Base-by-base conservation (phyloP, 140 eudicot genomes). In the Anethum foeniculum region DNA sequence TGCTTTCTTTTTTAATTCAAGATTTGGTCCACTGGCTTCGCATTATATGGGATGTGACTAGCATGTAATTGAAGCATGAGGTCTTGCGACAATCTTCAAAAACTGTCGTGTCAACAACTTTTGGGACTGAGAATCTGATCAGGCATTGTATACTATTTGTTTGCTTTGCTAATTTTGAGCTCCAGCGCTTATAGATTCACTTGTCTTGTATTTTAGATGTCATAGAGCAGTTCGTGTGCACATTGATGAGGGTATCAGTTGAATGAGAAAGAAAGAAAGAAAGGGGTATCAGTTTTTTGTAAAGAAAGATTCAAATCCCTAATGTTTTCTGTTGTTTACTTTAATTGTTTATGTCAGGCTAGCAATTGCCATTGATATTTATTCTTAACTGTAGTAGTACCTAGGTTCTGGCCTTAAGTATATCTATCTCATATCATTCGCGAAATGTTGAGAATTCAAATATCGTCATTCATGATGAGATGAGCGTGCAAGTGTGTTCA, bases 101-200 rank as follows among this genome's bases (percentile, higher is more conserved):
- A 58, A n/a, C 32, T 46, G 4, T 79, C 81, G 56, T 7, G 7
- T 25, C 67, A 79, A 3, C 46, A 64, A 43, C 71, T 19, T 43
- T 44, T 46, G 65, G 43, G 76, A 65, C 34, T 79, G 76, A 75
- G 18, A 28, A 62, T 78, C 13, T 60, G 27, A 60, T 14, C 49
- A 43, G 76, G 30, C 47, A 64, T 44, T 67, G 76, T 79, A 43
- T 30, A 79, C 18, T 34, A 36, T 10, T 38, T 7, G 1, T 27
- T 47, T 15, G 14, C 18, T n/a, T 49, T 16, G 25, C 62, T 39
- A n/a, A n/a, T 49, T 39, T 79, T n/a, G 81, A 38, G 81, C 62
- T 58, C 30, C 81, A 2, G 25, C 18, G n/a, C n/a, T 36, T 43
- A 13, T 14, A 79, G 28, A 30, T 65, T 67, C 47, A 16, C n/a